Evolutionary conservation across 1,139 yeast genomes (phyloP), one percentile per base, ranked within the genome.

Genomic region (Hyphopichia fennica): DNA sequence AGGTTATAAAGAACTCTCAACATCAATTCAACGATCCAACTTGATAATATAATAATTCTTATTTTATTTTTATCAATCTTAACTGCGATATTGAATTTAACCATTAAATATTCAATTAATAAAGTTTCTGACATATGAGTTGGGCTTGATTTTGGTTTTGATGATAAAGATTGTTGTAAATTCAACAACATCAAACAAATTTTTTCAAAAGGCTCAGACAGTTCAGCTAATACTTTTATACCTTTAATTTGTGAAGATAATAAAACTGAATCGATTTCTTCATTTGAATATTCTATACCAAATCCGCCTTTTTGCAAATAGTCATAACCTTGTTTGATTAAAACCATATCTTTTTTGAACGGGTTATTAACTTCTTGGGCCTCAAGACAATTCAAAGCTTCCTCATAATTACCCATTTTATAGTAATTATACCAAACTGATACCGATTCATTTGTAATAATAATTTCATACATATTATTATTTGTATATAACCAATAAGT

Each of bases 401-500:
- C 81, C 15, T 84, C 87, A 60, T 74, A 91, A 44, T 79, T 72
- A 1, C 80, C 77, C 55, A 79, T 72, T 35, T 77, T 79, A 43
- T 86, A 72, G 57, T 87, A 75, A 6, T 84, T 75, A 47, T 77
- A 78, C 96, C 97, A 89, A 3, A 90, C 83, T 19, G 87, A 84
- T 5, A 75, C 67, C 6, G 82, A 72, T 58, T 93, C 98, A 51
- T 86, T 77, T 27, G 73, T 76, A 9, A 87, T 69, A 3, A 87
- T 73, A 9, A 95, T 63, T 57, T 95, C 60, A 57, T 49, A 46
- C 48, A 64, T 50, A 42, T 54, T 43, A 48, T 47, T 40, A 31
- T 41, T 41, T 25, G 59, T 43, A 51, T 49, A 52, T 31, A 59
- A 16, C 62, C 60, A 51, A 39, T 44, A 49, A 30, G 64, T 65